Evolutionary conservation across 805 yeast species (phyloP), one percentile per base, ranked within the genome.

Genomic region (Ogataea glucozyma): DNA sequence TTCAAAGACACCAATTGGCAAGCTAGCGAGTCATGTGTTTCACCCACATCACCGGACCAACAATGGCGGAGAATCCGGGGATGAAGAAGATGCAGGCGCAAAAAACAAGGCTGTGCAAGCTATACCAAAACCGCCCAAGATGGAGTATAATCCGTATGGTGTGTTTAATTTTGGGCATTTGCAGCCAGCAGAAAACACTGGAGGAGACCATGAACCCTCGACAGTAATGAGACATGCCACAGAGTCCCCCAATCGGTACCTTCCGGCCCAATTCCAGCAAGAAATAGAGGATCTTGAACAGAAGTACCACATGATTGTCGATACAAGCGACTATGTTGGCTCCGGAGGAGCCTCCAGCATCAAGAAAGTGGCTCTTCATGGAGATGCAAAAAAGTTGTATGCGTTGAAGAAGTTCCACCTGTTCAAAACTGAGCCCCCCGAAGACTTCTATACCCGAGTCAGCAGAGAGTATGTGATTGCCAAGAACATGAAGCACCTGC

Each of bases 291-390:
- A 72, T 31, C 61, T 85, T 38, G 68, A 72, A 22, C 83, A 81
- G 33, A 78, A 76, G 43, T 85, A 78, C 55, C 76, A 71, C 31
- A 50, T 74, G 14, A 68, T 72, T 2, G 69, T 64, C 8, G 52
- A 53, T n/a, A 55, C 63, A 8, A 69, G 66, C 37, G 53, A 49
- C 21, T 51, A 38, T 22, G 47, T 85, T 38, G 93, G 90, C 3
- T 76, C 74, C 42, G 93, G 95, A 36, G 90, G 90, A 3, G 77
- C 85, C 2, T 76, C 88, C 4, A 76, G 76, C 37, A 89, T 85
- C 16, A 69, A 82, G 41, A 75, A 74, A 43, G 62, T 76, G 3
- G 55, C 62, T 40, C 60, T 66, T 12, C 61, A 65, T 30, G 36
- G 37, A 12, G 52, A 60, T 18, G 58, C 62, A 17, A 71, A 70